Conservation (phyloP, 148 eudicot genomes). For the Nyssa sinensis region DNA sequence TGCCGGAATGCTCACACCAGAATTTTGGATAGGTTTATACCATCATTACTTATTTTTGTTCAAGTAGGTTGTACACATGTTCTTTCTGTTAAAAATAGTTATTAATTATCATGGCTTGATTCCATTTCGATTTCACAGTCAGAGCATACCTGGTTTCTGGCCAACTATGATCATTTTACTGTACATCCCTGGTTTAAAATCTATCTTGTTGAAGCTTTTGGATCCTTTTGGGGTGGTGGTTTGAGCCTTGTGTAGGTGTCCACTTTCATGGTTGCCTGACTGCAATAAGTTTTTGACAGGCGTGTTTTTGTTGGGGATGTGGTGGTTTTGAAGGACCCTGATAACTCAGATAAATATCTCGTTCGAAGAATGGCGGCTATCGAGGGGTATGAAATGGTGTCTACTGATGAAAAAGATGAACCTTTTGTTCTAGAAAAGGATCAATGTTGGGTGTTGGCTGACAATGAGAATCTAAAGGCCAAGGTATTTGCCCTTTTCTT, state of each 20-base stretch:
- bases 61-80: not conserved
- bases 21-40: too few species aligned
- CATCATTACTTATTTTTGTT: too few species aligned
- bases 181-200: not conserved
- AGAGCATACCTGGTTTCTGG: not conserved
- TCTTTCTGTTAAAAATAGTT: too few species aligned
- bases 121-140: not conserved
- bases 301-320: conserved; percentile 68
- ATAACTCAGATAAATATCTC: conserved; percentile 38
- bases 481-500: conserved; percentile 39
- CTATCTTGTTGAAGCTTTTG: not conserved
- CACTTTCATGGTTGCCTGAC: not conserved
- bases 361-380: conserved; percentile 75
- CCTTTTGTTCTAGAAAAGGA: conserved; percentile 68
- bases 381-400: conserved; percentile 80
- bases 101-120: not conserved
- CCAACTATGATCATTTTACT: not conserved
- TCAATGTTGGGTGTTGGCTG: conserved; percentile 79
- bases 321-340: conserved; percentile 75
- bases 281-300: conserved; percentile 29
- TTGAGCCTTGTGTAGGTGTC: not conserved
- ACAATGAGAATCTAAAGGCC: conserved; percentile 63
- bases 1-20: too few species aligned
- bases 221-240: not conserved
- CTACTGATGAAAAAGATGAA: conserved; percentile 73